Percentiles rank a stretch among this genome's conserved stretches.
phyloP scores from a whole-genome alignment of 225 moss, liverwort and hornwort genomes.

The Physcomitrellopsis africana region DNA sequence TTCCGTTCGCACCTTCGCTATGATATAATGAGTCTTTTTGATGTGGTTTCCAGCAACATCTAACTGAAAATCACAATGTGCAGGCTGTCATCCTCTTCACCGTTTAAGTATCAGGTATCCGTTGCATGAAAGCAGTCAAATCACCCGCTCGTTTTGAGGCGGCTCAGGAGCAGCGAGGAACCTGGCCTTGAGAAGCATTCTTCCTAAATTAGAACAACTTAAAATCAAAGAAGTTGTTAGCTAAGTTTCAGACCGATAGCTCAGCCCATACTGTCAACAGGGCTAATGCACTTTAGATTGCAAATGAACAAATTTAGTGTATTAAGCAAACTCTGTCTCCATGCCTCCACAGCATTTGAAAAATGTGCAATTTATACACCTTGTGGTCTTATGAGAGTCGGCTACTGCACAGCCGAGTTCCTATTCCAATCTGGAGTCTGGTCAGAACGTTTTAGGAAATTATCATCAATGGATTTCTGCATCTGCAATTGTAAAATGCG shows the following conservation, averaged over 20 bases:
- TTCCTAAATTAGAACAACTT: background rate
- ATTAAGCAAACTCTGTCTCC: background rate
- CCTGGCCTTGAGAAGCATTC: background rate
- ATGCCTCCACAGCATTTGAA: background rate
- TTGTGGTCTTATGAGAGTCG: too few relatives aligned
- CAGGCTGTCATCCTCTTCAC: conserved; percentile 57
- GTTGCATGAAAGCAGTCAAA: conserved; percentile 68
- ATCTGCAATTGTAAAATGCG: too few relatives aligned
- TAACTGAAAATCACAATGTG: conserved; percentile 33
- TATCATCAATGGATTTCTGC: too few relatives aligned
- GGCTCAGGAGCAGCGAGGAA: conserved; percentile 50
- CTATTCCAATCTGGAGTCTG: too few relatives aligned
- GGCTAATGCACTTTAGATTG: background rate
- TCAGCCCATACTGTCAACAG: background rate
- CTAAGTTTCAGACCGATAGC: background rate
- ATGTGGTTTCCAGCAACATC: background rate
- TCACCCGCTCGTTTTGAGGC: conserved; percentile 60
- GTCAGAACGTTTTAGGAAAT: too few relatives aligned
- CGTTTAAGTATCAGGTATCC: conserved; percentile 59
- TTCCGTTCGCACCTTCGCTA: background rate
- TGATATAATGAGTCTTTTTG: background rate
- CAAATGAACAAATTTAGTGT: conserved; percentile 18
- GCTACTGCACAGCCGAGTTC: too few relatives aligned
- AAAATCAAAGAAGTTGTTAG: conserved; percentile 9
- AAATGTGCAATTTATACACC: too few relatives aligned